Evolutionary conservation across 2,329 filamentous ascomycete species (phyloP).

Genomic region (Colletotrichum eleusines): DNA sequence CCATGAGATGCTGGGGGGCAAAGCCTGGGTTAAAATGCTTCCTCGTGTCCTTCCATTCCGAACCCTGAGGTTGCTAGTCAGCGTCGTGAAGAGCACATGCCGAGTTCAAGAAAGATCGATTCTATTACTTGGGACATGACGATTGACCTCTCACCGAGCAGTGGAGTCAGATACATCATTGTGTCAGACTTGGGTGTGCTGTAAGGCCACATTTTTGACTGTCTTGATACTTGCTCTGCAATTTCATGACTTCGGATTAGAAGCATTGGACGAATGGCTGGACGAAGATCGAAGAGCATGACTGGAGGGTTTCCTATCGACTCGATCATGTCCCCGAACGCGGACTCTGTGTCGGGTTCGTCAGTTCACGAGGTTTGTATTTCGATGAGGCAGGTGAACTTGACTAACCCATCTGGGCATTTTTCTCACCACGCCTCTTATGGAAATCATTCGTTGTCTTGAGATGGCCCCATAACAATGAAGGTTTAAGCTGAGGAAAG

Average conservation of each 20-base stretch:
- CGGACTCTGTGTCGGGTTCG: slow-evolving; percentile 40
- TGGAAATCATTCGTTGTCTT: slow-evolving; percentile 18
- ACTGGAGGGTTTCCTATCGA: slow-evolving; percentile 50
- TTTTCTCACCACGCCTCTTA: slow-evolving; percentile 15
- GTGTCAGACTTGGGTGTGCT: slow-evolving; percentile 51
- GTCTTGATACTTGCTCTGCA: slow-evolving; percentile 54
- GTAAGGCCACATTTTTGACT: slow-evolving; percentile 49
- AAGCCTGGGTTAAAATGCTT: slow-evolving; percentile 55
- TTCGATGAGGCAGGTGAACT: too few species aligned
- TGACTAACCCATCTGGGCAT: slow-evolving; percentile 19
- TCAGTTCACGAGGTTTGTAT: neutral
- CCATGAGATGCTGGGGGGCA: slow-evolving; percentile 54
- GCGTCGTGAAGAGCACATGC: neutral
- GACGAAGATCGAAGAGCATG: slow-evolving; percentile 52
- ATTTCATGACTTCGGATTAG: slow-evolving; percentile 50
- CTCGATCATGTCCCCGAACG: slow-evolving; percentile 47
- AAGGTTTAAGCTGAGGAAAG: slow-evolving; percentile 36
- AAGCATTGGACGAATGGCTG: slow-evolving; percentile 49
- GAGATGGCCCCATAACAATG: slow-evolving; percentile 39
- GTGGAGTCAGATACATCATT: slow-evolving; percentile 43
- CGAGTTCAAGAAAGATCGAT: neutral
- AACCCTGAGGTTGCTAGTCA: slow-evolving; percentile 1
- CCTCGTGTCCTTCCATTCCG: slow-evolving; percentile 46
- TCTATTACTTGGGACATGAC: slow-evolving; percentile 26
- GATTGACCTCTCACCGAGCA: slow-evolving; percentile 45